These are phyloP conservation scores for Quercus gilva DNA, from an alignment of 306 rosid genomes.

Conservation along the genomic window DNA sequence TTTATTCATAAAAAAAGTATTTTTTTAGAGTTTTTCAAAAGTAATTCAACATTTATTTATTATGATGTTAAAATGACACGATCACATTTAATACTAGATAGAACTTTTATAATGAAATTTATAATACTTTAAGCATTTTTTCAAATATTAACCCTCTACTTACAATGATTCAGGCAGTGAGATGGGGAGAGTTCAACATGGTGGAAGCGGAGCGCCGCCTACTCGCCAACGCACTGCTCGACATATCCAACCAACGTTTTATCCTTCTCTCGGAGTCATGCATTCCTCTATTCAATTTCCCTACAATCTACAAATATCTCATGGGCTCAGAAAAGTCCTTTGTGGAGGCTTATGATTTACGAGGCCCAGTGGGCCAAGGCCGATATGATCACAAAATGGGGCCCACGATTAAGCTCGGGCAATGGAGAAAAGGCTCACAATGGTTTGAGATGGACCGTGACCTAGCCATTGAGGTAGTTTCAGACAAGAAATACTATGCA, in stretches of 20 bases:
- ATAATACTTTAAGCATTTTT: too few species aligned
- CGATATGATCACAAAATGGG: conserved; percentile 54
- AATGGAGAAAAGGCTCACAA: conserved; percentile 95
- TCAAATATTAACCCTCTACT: background rate
- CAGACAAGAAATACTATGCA: conserved; percentile 44
- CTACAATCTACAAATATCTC: conserved; percentile 54
- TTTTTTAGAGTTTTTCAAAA: too few species aligned
- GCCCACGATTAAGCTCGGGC: conserved; percentile 39
- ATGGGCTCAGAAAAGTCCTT: conserved; percentile 46
- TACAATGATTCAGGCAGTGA: conserved; percentile 48
- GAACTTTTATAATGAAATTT: too few species aligned
- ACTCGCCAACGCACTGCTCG: conserved; percentile 69
- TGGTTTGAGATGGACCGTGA: conserved; percentile 79
- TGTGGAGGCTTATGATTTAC: conserved; percentile 57
- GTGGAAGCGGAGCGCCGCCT: conserved; percentile 71
- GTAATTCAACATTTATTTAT: too few species aligned
- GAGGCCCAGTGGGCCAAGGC: conserved; percentile 55
- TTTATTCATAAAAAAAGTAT: too few species aligned
- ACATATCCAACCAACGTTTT: conserved; percentile 65
- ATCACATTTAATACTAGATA: too few species aligned
- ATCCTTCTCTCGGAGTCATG: conserved; percentile 83
- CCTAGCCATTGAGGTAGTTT: conserved; percentile 46
- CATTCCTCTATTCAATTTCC: conserved; percentile 82
- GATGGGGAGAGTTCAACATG: conserved; percentile 83
- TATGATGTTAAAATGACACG: too few species aligned